Evolutionary conservation across 495 filamentous ascomycete genomes (phyloP).

Genomic region (Echria macrotheca): DNA sequence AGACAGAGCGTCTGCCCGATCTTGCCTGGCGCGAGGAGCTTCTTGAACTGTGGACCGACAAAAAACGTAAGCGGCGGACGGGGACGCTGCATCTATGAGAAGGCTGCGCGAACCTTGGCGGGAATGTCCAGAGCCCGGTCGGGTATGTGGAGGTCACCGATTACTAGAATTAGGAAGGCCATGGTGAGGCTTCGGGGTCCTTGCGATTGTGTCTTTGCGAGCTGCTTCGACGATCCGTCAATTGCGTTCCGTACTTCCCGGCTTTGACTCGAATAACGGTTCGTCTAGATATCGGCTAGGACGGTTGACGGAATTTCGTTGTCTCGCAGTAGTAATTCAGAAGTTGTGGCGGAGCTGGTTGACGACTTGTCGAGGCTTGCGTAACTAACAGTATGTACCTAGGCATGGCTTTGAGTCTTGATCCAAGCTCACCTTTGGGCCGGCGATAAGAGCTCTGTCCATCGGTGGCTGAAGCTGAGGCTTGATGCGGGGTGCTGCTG

Average conservation of each 20-base stretch:
- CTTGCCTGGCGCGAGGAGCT: constrained; percentile 95
- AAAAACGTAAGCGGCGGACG: not conserved
- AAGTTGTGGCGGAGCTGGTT: not conserved
- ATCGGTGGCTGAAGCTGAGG: constrained; percentile 2
- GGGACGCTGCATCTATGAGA: not conserved
- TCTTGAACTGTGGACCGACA: constrained; percentile 69
- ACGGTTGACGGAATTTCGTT: too few species aligned
- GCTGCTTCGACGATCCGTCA: too few species aligned
- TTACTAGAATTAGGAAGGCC: constrained; percentile 67
- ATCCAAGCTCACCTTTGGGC: too few species aligned
- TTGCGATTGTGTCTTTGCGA: not conserved
- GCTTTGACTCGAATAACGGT: too few species aligned
- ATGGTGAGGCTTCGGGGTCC: constrained; percentile 22
- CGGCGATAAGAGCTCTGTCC: constrained; percentile 2
- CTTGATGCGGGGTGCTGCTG: constrained; percentile 9
- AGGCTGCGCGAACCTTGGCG: constrained; percentile 59
- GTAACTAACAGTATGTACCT: too few species aligned
- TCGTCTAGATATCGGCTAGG: too few species aligned
- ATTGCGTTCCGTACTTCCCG: too few species aligned
- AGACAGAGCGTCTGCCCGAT: constrained; percentile 97
- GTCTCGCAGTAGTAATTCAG: too few species aligned
- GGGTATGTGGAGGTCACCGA: constrained; percentile 97
- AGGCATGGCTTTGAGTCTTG: too few species aligned
- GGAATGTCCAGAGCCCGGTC: constrained; percentile 89
- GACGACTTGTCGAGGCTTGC: too few species aligned